Percentiles rank a stretch among this genome's conserved stretches.
Conservation (phyloP, 1,284 basidiomycete genomes). For the Volvariella surrecta region DNA sequence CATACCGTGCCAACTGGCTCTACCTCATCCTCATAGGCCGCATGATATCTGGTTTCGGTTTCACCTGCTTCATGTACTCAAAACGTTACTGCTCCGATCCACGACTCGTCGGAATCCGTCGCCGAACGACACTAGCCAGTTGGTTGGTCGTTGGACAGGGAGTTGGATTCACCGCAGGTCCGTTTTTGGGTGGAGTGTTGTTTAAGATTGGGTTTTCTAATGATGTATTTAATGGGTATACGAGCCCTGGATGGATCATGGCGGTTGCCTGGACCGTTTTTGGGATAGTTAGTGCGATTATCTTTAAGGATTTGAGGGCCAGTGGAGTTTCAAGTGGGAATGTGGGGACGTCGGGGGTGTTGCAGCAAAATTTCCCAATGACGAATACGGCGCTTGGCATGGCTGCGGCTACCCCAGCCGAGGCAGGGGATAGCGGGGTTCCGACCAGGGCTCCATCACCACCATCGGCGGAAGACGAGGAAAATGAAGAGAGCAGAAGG, state of each 20-base stretch:
- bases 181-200: conserved; percentile 57
- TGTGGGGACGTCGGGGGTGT: too few relatives aligned
- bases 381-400: too few relatives aligned
- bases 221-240: conserved; percentile 46
- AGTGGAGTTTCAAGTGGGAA: too few relatives aligned
- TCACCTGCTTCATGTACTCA: conserved; percentile 36
- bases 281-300: conserved; percentile 31
- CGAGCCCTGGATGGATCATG: conserved; percentile 63
- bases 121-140: conserved; percentile 54
- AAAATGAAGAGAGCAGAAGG: too few relatives aligned
- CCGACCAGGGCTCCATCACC: too few relatives aligned
- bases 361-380: too few relatives aligned
- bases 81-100: conserved; percentile 62
- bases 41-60: conserved; percentile 40
- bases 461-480: too few relatives aligned
- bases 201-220: conserved; percentile 47
- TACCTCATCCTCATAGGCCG: conserved; percentile 42
- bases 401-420: too few relatives aligned
- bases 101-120: conserved; percentile 55
- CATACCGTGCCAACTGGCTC: conserved; percentile 30
- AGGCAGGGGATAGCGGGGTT: too few relatives aligned
- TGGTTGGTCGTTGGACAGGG: conserved; percentile 60
- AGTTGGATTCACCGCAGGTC: conserved; percentile 55
- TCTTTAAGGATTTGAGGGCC: conserved; percentile 41
- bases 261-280: conserved; percentile 45